Conservation (phyloP, 2,329 filamentous ascomycete genomes). For the Ilyonectria sp. region DNA sequence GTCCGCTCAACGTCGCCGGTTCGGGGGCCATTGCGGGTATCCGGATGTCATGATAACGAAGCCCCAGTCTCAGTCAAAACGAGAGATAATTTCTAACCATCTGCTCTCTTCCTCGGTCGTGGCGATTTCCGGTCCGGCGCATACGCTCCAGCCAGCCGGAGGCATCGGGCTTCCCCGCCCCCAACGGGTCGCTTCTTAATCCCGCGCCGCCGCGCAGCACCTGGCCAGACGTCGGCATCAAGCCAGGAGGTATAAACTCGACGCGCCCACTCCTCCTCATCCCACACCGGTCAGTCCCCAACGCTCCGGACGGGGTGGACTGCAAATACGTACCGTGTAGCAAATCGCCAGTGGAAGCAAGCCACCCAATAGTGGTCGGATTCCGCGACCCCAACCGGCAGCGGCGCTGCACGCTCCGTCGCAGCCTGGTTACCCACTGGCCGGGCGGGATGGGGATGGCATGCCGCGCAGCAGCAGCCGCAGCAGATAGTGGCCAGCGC, state of each 20-base stretch:
- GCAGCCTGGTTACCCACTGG: constrained; percentile 3
- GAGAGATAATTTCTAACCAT: not conserved
- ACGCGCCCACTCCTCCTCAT: not conserved
- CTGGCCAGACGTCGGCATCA: not conserved
- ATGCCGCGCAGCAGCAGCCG: constrained; percentile 12
- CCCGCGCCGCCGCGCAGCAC: not conserved
- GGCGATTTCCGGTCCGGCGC: constrained; percentile 35
- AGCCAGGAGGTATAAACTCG: not conserved
- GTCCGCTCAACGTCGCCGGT: not conserved
- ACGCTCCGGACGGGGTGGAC: not conserved
- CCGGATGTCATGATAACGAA: not conserved
- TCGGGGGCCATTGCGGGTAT: not conserved
- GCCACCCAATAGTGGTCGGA: not conserved
- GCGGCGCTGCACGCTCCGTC: not conserved
- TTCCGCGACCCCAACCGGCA: not conserved
- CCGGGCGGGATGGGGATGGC: not conserved
- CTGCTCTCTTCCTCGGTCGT: constrained; percentile 14
- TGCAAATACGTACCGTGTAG: not conserved
- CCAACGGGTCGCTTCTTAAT: constrained; percentile 2
- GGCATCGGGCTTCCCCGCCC: constrained; percentile 38
- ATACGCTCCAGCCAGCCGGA: constrained; percentile 29
- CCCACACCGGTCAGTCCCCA: not conserved
- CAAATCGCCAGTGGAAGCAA: not conserved
- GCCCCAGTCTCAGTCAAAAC: not conserved
- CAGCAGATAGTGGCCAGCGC: not conserved